A percentile compares a stretch with the other conserved stretches of the same genome.
Evolutionary conservation across 805 yeast species (phyloP).

Genomic region (Cyberlindnera meyerae): DNA sequence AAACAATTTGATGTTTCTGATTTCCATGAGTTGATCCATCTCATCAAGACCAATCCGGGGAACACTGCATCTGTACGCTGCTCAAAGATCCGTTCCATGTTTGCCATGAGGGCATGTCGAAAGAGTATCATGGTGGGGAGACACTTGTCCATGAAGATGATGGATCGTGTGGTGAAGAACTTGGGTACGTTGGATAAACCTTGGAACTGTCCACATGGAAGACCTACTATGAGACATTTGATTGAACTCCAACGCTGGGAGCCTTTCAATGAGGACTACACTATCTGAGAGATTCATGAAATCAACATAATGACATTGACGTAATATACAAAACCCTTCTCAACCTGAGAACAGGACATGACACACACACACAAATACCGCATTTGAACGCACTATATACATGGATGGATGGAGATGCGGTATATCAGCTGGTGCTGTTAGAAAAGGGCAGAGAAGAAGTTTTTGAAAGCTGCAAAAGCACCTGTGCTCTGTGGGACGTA

Average conservation of each 20-base stretch:
- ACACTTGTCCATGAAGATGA: constrained; percentile 49
- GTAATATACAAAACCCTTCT: too few species aligned
- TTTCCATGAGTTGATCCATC: constrained; percentile 70
- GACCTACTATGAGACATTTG: constrained; percentile 94
- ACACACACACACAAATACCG: too few species aligned
- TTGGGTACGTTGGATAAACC: constrained; percentile 79
- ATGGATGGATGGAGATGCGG: too few species aligned
- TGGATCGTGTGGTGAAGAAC: constrained; percentile 65
- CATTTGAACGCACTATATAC: too few species aligned
- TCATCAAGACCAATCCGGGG: constrained; percentile 54
- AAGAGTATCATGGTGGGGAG: constrained; percentile 92
- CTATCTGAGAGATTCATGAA: constrained; percentile 13
- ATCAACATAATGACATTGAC: not conserved
- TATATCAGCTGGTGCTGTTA: too few species aligned
- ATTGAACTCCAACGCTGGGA: constrained; percentile 51
- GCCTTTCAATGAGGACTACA: constrained; percentile 41
- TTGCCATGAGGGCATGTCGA: constrained; percentile 95
- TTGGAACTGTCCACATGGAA: constrained; percentile 93
- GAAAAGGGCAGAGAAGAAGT: too few species aligned
- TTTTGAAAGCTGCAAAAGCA: constrained; percentile 22
- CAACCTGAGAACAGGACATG: too few species aligned
- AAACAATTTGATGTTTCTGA: constrained; percentile 60
- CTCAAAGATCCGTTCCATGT: constrained; percentile 73
- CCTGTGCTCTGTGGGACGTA: constrained; percentile 10
- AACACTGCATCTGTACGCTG: constrained; percentile 44